phyloP scores from a whole-genome alignment of 2,329 filamentous ascomycete genomes.

The Acephala macrosclerotiorum region DNA sequence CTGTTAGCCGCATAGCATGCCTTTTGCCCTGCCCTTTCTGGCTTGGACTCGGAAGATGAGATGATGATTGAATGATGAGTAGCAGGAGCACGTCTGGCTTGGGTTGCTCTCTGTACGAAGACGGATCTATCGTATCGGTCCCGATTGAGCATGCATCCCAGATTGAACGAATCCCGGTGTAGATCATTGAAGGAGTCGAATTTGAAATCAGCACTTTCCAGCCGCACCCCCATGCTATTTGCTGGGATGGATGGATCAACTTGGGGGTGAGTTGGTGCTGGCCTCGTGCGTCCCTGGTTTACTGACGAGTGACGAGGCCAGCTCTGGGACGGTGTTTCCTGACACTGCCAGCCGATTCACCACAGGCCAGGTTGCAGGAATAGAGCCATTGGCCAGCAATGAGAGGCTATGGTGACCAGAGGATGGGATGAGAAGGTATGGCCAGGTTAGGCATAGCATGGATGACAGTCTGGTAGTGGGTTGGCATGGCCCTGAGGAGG shows the following conservation, averaged over 20 bases:
- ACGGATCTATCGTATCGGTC: slow-evolving; percentile 13
- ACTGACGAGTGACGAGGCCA: slow-evolving; percentile 5
- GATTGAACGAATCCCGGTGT: slow-evolving; percentile 4
- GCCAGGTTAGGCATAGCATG: neutral
- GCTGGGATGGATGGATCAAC: neutral
- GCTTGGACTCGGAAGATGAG: slow-evolving; percentile 2
- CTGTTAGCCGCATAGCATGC: slow-evolving; percentile 5
- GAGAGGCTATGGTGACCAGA: neutral
- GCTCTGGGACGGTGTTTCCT: neutral
- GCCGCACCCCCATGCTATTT: slow-evolving; percentile 10
- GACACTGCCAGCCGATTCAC: neutral
- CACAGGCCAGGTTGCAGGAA: neutral
- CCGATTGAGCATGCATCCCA: slow-evolving; percentile 11
- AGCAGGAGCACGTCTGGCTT: slow-evolving; percentile 6
- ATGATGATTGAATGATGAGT: slow-evolving; percentile 9
- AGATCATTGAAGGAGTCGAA: slow-evolving; percentile 11
- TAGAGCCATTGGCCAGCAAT: neutral
- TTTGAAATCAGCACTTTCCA: slow-evolving; percentile 17
- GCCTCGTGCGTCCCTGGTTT: neutral
- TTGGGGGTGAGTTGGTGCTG: neutral
- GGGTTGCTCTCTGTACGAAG: neutral
- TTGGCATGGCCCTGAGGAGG: slow-evolving; percentile 2
- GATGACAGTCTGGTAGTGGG: neutral
- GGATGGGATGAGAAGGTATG: neutral
- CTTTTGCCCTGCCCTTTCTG: slow-evolving; percentile 5